Evolutionary conservation across 805 yeast species (phyloP).

Genomic region (Tetrapisispora phaffii): DNA sequence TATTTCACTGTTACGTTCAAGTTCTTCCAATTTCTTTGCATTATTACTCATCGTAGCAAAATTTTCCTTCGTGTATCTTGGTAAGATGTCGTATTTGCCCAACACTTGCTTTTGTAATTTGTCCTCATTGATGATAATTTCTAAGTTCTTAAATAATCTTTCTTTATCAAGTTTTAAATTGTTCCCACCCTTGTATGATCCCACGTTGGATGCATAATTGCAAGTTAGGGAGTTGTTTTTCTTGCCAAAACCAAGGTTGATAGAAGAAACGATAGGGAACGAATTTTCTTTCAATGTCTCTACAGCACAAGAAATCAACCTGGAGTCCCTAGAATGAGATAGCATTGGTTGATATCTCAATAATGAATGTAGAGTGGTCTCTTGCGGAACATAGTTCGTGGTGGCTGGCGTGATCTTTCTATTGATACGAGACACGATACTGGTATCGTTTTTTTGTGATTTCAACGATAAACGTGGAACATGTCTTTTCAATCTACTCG

Average conservation of each 20-base stretch:
- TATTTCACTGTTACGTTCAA: slow-evolving; percentile 14
- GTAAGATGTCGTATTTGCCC: slow-evolving; percentile 17
- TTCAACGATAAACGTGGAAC: background rate
- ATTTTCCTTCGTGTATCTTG: slow-evolving; percentile 5
- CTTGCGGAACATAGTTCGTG: slow-evolving; percentile 14
- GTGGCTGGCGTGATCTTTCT: background rate
- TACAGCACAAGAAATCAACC: slow-evolving; percentile 15
- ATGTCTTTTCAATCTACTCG: background rate
- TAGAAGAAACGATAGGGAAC: slow-evolving; percentile 19
- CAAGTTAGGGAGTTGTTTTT: slow-evolving; percentile 9
- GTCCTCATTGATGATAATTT: slow-evolving; percentile 7
- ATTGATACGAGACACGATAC: background rate
- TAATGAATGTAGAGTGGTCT: slow-evolving; percentile 19
- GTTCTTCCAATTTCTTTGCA: slow-evolving; percentile 10
- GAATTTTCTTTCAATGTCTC: slow-evolving; percentile 14
- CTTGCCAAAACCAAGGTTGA: slow-evolving; percentile 14
- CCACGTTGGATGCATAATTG: slow-evolving; percentile 55
- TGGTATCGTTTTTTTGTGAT: background rate
- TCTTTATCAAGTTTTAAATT: slow-evolving; percentile 20
- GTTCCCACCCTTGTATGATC: slow-evolving; percentile 57
- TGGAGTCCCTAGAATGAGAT: slow-evolving; percentile 12
- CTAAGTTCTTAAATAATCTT: slow-evolving; percentile 17
- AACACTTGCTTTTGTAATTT: slow-evolving; percentile 11
- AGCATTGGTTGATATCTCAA: slow-evolving; percentile 18
- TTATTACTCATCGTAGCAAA: slow-evolving; percentile 14